A percentile compares a stretch with the other conserved stretches of the same genome.
Conservation (phyloP, 768 basidiomycete genomes). For the Lentinula boryana region DNA sequence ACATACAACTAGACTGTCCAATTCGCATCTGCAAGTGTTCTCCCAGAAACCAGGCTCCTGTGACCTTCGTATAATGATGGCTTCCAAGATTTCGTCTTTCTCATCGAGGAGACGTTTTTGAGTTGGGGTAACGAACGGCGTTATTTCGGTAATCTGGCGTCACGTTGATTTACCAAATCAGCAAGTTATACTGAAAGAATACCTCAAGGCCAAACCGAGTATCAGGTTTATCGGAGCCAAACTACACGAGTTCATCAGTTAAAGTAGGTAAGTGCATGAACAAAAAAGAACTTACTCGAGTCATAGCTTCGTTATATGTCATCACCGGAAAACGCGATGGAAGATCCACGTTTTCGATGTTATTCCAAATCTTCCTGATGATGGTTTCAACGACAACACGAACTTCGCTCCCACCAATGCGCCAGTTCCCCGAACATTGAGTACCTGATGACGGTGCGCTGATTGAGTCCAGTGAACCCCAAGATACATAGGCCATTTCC, state of each 20-base stretch:
- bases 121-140: slow-evolving; percentile 27
- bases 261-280: slow-evolving; percentile 8
- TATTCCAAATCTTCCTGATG: slow-evolving; percentile 70
- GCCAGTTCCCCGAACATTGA: slow-evolving; percentile 45
- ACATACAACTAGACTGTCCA: slow-evolving; percentile 24
- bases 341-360: slow-evolving; percentile 57
- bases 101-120: slow-evolving; percentile 21
- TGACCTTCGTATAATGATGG: slow-evolving; percentile 37
- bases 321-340: slow-evolving; percentile 68
- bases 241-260: slow-evolving; percentile 38
- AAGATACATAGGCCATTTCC: slow-evolving; percentile 93
- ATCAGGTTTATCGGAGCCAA: slow-evolving; percentile 94
- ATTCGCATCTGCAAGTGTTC: slow-evolving; percentile 30
- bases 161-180: background rate
- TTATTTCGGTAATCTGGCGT: slow-evolving; percentile 39
- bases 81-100: slow-evolving; percentile 34
- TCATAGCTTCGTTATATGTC: slow-evolving; percentile 91
- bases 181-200: slow-evolving; percentile 11
- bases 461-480: slow-evolving; percentile 40
- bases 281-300: slow-evolving; percentile 45
- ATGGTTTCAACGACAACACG: slow-evolving; percentile 73
- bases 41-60: slow-evolving; percentile 33
- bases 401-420: slow-evolving; percentile 82
- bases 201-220: slow-evolving; percentile 86
- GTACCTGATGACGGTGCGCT: slow-evolving; percentile 10